phyloP scores from a whole-genome alignment of 352 stramenopile genomes.

The Globisporangium alternatum region DNA sequence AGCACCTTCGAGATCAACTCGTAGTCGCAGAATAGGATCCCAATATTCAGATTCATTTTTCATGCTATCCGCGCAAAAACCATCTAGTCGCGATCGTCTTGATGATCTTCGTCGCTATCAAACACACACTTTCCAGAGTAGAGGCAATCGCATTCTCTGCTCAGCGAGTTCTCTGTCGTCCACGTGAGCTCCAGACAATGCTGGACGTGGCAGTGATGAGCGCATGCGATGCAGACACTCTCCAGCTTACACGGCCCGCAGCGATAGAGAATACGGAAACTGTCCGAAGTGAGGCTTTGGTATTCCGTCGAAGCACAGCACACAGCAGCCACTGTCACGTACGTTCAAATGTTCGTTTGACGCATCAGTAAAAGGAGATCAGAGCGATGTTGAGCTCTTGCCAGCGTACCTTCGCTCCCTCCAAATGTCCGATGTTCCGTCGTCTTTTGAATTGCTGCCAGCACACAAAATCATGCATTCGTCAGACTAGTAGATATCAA shows the following conservation, averaged over 20 bases:
- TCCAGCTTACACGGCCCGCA: slow-evolving; percentile 52
- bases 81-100: slow-evolving; percentile 2
- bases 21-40: slow-evolving; percentile 20
- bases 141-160: slow-evolving; percentile 33
- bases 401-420: slow-evolving; percentile 33
- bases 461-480: not conserved
- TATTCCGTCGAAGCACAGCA: slow-evolving; percentile 52
- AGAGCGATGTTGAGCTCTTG: not conserved
- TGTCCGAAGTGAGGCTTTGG: slow-evolving; percentile 67
- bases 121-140: slow-evolving; percentile 36
- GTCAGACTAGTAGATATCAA: not conserved
- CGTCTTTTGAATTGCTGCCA: slow-evolving; percentile 26
- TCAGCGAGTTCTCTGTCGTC: slow-evolving; percentile 51
- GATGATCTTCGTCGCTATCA: slow-evolving; percentile 7
- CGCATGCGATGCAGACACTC: slow-evolving; percentile 65
- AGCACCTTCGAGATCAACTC: slow-evolving; percentile 63
- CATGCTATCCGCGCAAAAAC: not conserved
- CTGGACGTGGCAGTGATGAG: slow-evolving; percentile 55
- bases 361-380: not conserved
- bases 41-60: not conserved
- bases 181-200: slow-evolving; percentile 62
- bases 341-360: not conserved
- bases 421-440: slow-evolving; percentile 32
- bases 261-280: slow-evolving; percentile 64
- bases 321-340: slow-evolving; percentile 32